These are phyloP conservation scores for Dictyostelium purpureum DNA, from an alignment of 78 protist genomes.

Conservation along the genomic window DNA sequence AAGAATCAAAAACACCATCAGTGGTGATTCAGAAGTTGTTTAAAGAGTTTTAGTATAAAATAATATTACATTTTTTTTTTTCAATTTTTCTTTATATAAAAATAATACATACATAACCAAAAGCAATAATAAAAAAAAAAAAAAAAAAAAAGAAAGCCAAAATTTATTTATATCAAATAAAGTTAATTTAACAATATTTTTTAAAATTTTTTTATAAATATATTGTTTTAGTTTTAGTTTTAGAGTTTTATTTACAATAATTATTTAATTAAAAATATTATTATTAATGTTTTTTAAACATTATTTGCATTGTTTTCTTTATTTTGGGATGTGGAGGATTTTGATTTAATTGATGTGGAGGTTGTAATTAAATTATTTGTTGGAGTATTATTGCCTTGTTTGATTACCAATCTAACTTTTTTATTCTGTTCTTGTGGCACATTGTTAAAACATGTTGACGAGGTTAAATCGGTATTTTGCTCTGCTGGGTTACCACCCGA, in stretches of 20 bases:
- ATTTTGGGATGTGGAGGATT: background rate
- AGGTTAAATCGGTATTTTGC: background rate
- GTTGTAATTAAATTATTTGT: conserved; percentile 9
- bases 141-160: background rate
- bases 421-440: background rate
- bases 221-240: background rate
- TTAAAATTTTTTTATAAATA: background rate
- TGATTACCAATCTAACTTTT: conserved; percentile 13
- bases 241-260: background rate
- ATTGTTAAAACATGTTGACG: background rate
- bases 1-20: conserved; percentile 69
- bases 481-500: background rate
- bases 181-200: too few relatives aligned
- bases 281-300: background rate
- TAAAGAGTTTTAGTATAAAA: background rate
- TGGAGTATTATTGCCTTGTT: background rate
- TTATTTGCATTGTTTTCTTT: background rate
- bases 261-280: background rate
- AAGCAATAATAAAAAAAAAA: too few relatives aligned
- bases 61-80: background rate
- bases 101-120: too few relatives aligned
- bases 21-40: conserved; percentile 20
- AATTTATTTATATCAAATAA: too few relatives aligned
- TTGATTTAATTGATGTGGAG: background rate
- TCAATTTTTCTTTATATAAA: background rate